These are phyloP conservation scores for Cryptococcus amylolentus DNA, from an alignment of 1,284 basidiomycete species.

Conservation along the genomic window DNA sequence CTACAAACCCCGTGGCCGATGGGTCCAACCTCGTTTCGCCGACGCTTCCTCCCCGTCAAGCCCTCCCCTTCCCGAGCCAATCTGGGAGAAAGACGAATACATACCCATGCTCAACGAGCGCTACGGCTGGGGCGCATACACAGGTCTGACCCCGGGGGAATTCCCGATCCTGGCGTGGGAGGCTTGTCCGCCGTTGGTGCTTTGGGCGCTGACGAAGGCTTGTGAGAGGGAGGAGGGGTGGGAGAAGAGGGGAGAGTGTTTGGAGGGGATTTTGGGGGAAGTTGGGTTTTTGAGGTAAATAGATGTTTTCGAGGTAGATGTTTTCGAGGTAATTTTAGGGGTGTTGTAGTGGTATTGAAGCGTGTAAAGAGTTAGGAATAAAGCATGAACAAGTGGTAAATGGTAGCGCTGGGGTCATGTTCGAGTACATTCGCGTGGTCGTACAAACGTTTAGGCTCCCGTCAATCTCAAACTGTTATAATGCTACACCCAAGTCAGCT, in stretches of 20 bases:
- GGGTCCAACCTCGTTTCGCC: background rate
- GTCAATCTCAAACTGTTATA: slow-evolving; percentile 21
- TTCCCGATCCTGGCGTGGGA: slow-evolving; percentile 2
- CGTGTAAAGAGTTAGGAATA: background rate
- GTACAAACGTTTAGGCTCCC: too few species aligned
- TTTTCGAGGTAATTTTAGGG: background rate
- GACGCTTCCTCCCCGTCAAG: too few species aligned
- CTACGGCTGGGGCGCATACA: background rate
- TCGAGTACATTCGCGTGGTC: background rate
- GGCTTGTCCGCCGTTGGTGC: background rate
- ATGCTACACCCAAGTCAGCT: slow-evolving; percentile 13
- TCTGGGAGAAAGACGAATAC: background rate
- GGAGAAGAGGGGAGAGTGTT: background rate
- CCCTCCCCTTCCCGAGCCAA: background rate
- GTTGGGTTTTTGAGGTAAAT: background rate
- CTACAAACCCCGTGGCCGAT: background rate
- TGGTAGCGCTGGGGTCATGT: background rate
- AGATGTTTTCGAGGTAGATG: background rate
- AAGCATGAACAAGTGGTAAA: background rate
- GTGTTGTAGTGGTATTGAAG: background rate
- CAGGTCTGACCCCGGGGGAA: background rate
- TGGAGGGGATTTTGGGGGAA: background rate
- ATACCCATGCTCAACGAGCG: background rate
- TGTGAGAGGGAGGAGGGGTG: background rate
- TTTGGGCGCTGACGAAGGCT: background rate